Percentiles rank a stretch among this genome's conserved stretches.
These are phyloP conservation scores for Crithidia sp. DNA, from an alignment of 208 protist species.

Conservation along the genomic window DNA sequence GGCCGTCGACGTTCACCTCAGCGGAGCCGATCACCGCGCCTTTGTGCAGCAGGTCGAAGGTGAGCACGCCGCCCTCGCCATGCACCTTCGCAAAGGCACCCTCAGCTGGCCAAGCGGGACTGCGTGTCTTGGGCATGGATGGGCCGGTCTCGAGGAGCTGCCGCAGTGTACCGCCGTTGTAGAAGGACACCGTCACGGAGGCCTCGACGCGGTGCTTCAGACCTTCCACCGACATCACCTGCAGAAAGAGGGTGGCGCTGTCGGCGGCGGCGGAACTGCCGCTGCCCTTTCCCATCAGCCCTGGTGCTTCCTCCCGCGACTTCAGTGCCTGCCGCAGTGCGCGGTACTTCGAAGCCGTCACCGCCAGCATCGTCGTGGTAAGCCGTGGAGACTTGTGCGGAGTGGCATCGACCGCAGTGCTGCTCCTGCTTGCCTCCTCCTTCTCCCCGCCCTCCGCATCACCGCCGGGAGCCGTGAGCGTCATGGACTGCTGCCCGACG, in stretches of 20 bases:
- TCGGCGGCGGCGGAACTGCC: neutral
- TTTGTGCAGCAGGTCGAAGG: conserved; percentile 78
- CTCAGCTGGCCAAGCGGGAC: conserved; percentile 70
- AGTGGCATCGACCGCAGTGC: neutral
- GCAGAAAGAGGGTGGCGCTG: conserved; percentile 53
- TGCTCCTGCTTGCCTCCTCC: neutral
- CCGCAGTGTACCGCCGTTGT: conserved; percentile 38
- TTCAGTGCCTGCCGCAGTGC: conserved; percentile 57
- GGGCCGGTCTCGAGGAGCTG: conserved; percentile 66
- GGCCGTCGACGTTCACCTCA: conserved; percentile 69
- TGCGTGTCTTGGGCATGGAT: conserved; percentile 69
- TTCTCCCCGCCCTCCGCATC: neutral
- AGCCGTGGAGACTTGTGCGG: conserved; percentile 36
- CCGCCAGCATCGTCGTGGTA: conserved; percentile 69
- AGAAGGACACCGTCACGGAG: conserved; percentile 52
- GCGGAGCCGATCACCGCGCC: conserved; percentile 66
- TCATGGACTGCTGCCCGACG: conserved; percentile 61
- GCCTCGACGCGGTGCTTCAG: conserved; percentile 87
- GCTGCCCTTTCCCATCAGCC: neutral
- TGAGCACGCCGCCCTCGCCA: conserved; percentile 58
- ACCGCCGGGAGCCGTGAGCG: conserved; percentile 23
- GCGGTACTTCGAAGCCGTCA: conserved; percentile 69
- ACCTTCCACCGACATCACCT: conserved; percentile 67
- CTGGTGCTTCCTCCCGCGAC: conserved; percentile 13
- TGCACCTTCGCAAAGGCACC: conserved; percentile 54